These are phyloP conservation scores for Centaurea solstitialis DNA, from an alignment of 129 eudicot species.

Conservation along the genomic window DNA sequence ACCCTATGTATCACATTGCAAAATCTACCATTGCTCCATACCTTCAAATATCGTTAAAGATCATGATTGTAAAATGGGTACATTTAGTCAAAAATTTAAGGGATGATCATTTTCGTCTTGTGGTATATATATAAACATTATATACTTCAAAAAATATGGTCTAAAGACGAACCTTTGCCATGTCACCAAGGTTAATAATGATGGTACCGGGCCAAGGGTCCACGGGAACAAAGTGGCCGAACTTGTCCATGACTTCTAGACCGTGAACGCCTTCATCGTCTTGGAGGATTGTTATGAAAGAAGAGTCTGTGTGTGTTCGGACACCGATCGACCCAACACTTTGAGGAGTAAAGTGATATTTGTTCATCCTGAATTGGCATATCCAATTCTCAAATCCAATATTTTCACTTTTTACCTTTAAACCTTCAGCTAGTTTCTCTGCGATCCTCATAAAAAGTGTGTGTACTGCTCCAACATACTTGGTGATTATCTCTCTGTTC, in stretches of 20 bases:
- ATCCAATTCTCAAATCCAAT: conserved; percentile 52
- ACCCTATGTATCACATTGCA: background rate
- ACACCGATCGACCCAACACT: conserved; percentile 47
- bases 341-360: conserved; percentile 36
- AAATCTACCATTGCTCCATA: background rate
- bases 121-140: background rate
- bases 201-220: conserved; percentile 25
- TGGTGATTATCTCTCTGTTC: conserved; percentile 29
- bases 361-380: conserved; percentile 68
- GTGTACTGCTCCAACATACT: conserved; percentile 56
- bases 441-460: conserved; percentile 27
- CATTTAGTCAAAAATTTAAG: background rate
- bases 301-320: conserved; percentile 62
- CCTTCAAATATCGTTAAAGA: background rate
- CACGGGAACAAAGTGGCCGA: background rate
- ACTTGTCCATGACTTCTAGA: conserved; percentile 57
- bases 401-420: background rate
- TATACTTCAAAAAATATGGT: background rate
- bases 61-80: background rate
- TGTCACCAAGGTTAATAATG: conserved; percentile 61
- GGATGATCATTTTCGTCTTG: background rate
- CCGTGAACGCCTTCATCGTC: conserved; percentile 67
- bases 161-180: conserved; percentile 42
- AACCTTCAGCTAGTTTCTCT: background rate
- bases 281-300: conserved; percentile 64